Conservation (phyloP, 164 flowering plant species). For the Platanus orientalis region DNA sequence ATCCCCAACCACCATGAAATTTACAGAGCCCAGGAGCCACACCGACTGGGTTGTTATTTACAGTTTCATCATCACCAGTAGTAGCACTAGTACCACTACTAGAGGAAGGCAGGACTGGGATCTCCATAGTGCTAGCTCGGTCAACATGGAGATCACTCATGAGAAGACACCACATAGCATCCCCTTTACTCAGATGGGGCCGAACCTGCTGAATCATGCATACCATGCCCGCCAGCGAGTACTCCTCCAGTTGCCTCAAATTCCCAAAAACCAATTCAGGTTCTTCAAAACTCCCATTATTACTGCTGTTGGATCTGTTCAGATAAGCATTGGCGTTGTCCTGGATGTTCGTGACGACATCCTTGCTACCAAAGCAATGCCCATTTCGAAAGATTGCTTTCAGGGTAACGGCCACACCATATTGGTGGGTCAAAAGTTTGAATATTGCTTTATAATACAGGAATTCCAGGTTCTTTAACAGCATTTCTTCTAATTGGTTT, state of each 20-base stretch:
- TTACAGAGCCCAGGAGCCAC: conserved; percentile 52
- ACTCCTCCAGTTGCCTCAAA: conserved; percentile 84
- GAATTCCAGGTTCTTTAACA: conserved; percentile 61
- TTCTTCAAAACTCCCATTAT: conserved; percentile 39
- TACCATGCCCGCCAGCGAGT: conserved; percentile 75
- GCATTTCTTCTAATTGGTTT: conserved; percentile 66
- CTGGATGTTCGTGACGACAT: conserved; percentile 67
- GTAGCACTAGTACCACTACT: conserved; percentile 12
- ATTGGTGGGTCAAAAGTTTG: conserved; percentile 58
- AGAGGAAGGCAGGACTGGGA: conserved; percentile 41
- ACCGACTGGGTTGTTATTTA: conserved; percentile 28
- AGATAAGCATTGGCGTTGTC: conserved; percentile 72
- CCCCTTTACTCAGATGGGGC: conserved; percentile 81
- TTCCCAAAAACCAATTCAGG: conserved; percentile 47
- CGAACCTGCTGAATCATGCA: conserved; percentile 72
- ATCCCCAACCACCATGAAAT: conserved; percentile 89
- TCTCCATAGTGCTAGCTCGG: conserved; percentile 72
- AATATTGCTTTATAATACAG: conserved; percentile 65
- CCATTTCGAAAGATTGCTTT: conserved; percentile 73
- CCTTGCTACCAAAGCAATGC: conserved; percentile 85
- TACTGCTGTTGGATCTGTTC: conserved; percentile 26
- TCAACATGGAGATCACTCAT: conserved; percentile 95
- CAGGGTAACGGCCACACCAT: conserved; percentile 61
- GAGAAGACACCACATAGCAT: conserved; percentile 97
- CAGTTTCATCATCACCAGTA: conserved; percentile 28